phyloP scores from a whole-genome alignment of 2,329 filamentous ascomycete species.

The Ilyonectria destructans region DNA sequence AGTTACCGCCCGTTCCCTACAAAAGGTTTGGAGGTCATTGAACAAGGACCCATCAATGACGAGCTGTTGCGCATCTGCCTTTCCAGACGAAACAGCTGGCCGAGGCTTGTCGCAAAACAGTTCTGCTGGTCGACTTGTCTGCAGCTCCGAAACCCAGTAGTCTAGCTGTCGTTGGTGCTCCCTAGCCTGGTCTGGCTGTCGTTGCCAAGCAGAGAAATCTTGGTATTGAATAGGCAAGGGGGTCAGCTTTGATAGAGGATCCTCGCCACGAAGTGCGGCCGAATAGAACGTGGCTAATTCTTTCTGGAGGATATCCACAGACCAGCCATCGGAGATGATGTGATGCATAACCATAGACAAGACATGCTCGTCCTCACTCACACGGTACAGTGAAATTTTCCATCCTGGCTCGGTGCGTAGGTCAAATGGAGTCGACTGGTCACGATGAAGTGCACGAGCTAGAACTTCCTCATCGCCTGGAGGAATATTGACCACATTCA shows the following conservation, averaged over 20 bases:
- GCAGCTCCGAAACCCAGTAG: constrained; percentile 8
- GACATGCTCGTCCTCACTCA: constrained; percentile 22
- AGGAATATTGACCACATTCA: constrained; percentile 18
- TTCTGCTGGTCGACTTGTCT: constrained; percentile 28
- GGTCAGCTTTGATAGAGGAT: background rate
- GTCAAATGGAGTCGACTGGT: constrained; percentile 34
- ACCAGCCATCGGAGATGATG: constrained; percentile 46
- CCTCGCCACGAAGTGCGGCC: constrained; percentile 22
- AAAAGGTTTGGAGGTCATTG: constrained; percentile 29
- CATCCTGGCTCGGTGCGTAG: constrained; percentile 29
- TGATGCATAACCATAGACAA: constrained; percentile 42
- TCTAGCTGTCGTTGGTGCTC: constrained; percentile 5
- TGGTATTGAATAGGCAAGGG: constrained; percentile 11
- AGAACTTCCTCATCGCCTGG: background rate
- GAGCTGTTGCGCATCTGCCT: constrained; percentile 19
- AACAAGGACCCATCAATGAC: constrained; percentile 23
- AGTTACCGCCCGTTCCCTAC: constrained; percentile 17
- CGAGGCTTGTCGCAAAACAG: constrained; percentile 29
- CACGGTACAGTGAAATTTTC: constrained; percentile 26
- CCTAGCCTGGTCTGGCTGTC: background rate
- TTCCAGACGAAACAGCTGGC: constrained; percentile 29
- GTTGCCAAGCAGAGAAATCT: constrained; percentile 2
- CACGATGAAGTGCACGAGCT: constrained; percentile 10
- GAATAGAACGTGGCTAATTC: constrained; percentile 26
- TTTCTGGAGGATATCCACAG: constrained; percentile 4